A percentile compares a stretch with the other conserved stretches of the same genome.
Evolutionary conservation across 2,329 filamentous ascomycete genomes (phyloP).

Genomic region (Diaporthe sp.): DNA sequence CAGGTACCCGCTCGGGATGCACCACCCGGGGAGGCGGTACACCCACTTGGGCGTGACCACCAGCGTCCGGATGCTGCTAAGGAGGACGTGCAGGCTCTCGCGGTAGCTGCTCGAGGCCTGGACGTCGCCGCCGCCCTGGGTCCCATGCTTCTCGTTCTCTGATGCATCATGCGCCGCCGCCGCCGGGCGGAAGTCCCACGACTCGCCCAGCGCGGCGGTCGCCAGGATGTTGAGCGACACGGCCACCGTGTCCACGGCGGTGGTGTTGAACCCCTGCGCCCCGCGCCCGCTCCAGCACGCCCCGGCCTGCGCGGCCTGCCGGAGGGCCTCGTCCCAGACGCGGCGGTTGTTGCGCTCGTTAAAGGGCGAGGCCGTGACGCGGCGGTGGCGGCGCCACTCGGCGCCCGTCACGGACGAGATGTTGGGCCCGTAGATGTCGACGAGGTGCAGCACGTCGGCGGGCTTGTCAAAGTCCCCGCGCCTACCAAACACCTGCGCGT

Average conservation of each 20-base stretch:
- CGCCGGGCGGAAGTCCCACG: slow-evolving; percentile 2
- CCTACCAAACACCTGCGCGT: slow-evolving; percentile 9
- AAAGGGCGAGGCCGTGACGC: neutral
- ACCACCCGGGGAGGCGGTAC: neutral
- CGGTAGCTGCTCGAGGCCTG: slow-evolving; percentile 18
- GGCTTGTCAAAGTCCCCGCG: slow-evolving; percentile 6
- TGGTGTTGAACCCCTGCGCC: neutral
- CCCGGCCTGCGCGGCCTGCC: neutral
- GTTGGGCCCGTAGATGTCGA: slow-evolving; percentile 18
- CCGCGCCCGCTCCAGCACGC: neutral
- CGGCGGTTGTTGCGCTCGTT: slow-evolving; percentile 17
- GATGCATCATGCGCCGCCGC: neutral
- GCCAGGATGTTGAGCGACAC: slow-evolving; percentile 25
- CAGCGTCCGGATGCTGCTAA: slow-evolving; percentile 14
- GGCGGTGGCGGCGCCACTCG: slow-evolving; percentile 21
- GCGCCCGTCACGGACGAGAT: slow-evolving; percentile 9
- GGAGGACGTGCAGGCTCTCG: slow-evolving; percentile 10
- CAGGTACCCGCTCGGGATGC: slow-evolving; percentile 12
- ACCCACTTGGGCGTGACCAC: slow-evolving; percentile 28
- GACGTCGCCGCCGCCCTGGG: too few species aligned
- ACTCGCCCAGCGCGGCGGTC: slow-evolving; percentile 6
- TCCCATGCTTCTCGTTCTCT: neutral
- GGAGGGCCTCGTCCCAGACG: slow-evolving; percentile 14
- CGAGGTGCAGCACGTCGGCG: neutral
- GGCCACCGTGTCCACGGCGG: neutral